These are phyloP conservation scores for Dalbergia cultrata DNA, from an alignment of 306 rosid species.

Conservation along the genomic window DNA sequence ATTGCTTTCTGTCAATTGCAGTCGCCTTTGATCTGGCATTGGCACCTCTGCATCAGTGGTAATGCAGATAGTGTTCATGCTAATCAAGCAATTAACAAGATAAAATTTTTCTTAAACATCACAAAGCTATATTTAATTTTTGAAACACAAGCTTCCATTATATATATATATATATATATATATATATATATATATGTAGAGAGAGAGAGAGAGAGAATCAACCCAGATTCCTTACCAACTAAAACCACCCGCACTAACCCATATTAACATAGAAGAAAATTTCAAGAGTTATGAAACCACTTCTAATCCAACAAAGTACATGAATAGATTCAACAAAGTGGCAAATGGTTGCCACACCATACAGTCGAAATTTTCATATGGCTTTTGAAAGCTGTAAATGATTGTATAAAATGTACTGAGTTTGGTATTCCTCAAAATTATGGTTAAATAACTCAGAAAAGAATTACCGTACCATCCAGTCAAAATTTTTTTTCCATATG, in stretches of 20 bases:
- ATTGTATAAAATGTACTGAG: neutral
- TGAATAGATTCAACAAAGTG: neutral
- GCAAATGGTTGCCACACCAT: neutral
- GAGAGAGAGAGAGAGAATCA: neutral
- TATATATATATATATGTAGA: too few relatives aligned
- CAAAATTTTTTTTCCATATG: neutral
- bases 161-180: too few relatives aligned
- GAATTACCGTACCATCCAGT: constrained; percentile 1
- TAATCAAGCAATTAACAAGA: constrained; percentile 4
- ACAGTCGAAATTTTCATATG: neutral
- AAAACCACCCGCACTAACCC: neutral
- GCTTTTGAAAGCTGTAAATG: too few relatives aligned
- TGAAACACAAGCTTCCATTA: neutral
- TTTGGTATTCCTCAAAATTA: neutral
- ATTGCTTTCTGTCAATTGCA: constrained; percentile 21
- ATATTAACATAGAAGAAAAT: constrained; percentile 1
- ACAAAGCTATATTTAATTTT: neutral
- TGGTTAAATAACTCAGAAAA: neutral
- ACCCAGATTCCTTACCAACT: neutral
- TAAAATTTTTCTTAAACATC: neutral
- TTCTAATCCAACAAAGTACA: neutral
- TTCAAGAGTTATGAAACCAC: neutral
- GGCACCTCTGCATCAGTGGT: constrained; percentile 49
- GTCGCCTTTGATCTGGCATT: constrained; percentile 28
- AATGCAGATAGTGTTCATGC: neutral